phyloP scores from a whole-genome alignment of 2,329 filamentous ascomycete genomes.

The Phaeosphaeria sp. region DNA sequence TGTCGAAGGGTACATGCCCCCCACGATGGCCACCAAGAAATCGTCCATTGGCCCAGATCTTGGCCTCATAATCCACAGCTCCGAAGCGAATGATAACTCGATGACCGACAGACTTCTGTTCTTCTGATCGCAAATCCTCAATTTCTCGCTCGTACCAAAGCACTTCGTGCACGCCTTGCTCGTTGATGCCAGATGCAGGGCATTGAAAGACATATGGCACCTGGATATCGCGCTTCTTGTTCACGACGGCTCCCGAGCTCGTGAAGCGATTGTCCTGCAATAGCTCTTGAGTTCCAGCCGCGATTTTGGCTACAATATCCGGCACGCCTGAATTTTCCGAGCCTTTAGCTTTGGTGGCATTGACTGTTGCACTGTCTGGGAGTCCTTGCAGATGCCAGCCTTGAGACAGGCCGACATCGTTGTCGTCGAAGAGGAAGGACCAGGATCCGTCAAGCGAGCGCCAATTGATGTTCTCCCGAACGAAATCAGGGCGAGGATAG shows the following conservation, averaged over 20 bases:
- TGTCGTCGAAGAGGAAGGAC: conserved; percentile 71
- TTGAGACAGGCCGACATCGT: conserved; percentile 61
- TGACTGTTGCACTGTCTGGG: conserved; percentile 50
- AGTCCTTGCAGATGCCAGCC: conserved; percentile 63
- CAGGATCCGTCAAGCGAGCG: conserved; percentile 67
- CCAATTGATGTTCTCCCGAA: conserved; percentile 64
- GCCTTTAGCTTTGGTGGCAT: conserved; percentile 24
- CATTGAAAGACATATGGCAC: conserved; percentile 73
- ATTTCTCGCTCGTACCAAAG: conserved; percentile 69
- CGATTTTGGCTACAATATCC: conserved; percentile 56
- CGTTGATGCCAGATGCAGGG: conserved; percentile 67
- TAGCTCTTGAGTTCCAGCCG: conserved; percentile 57
- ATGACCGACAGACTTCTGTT: conserved; percentile 51
- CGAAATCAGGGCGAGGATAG: conserved; percentile 72
- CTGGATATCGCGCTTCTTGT: conserved; percentile 61
- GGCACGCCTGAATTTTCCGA: conserved; percentile 36
- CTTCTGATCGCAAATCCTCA: conserved; percentile 56
- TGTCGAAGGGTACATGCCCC: conserved; percentile 64
- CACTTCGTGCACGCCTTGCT: conserved; percentile 69
- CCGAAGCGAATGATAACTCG: conserved; percentile 63
- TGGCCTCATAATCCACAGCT: conserved; percentile 68
- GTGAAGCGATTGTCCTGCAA: conserved; percentile 56
- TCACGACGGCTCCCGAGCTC: conserved; percentile 32
- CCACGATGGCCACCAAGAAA: conserved; percentile 64
- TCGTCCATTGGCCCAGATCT: conserved; percentile 62